Evolutionary conservation across 148 eudicot species (phyloP).

Genomic region (Talinum fruticosum): DNA sequence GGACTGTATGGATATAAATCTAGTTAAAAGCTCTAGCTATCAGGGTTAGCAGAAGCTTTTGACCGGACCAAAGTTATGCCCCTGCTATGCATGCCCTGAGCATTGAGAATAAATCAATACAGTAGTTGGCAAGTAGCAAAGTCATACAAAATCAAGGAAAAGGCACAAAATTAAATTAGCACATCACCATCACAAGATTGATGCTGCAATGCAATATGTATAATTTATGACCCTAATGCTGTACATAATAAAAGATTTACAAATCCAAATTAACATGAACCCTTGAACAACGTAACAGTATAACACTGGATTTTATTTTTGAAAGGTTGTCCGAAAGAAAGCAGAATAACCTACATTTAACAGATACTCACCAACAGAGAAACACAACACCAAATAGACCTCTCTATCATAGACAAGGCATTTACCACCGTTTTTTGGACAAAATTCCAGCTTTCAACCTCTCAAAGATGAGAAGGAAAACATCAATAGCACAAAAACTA

Average conservation of each 20-base stretch:
- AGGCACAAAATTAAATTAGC: not conserved
- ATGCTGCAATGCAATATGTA: not conserved
- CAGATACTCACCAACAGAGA: not conserved
- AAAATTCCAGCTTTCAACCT: constrained; percentile 10
- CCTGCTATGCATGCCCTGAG: not conserved
- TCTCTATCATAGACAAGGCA: not conserved
- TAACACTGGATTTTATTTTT: not conserved
- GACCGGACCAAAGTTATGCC: too few species aligned
- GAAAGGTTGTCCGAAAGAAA: not conserved
- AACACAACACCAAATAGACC: not conserved
- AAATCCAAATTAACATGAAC: not conserved
- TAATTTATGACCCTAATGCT: not conserved
- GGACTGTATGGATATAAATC: too few species aligned
- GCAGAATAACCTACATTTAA: not conserved
- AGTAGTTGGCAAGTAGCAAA: not conserved
- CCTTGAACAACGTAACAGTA: not conserved
- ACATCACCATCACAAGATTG: constrained; percentile 4
- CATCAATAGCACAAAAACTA: not conserved
- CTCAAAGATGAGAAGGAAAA: not conserved
- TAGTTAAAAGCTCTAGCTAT: too few species aligned
- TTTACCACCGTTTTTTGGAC: not conserved
- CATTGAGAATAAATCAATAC: not conserved
- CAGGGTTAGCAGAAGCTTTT: too few species aligned
- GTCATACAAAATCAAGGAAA: not conserved
- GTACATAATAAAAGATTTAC: not conserved